Base-by-base conservation (phyloP, 2,329 filamentous ascomycete species). In the Alternaria rosae region DNA sequence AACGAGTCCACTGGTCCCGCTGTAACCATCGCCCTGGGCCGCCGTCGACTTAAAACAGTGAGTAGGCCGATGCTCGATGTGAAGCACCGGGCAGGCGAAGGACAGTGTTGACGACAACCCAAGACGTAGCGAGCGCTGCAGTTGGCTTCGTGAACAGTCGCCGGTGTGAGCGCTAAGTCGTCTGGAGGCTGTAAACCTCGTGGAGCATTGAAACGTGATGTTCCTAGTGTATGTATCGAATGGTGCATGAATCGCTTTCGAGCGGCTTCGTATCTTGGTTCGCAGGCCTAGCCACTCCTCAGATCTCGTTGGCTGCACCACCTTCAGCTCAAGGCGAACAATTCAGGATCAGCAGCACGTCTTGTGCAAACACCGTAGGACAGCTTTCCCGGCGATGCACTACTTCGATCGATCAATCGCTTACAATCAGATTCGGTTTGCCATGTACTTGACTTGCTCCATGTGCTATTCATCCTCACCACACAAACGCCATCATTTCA, bases 121-220 rank as follows among this genome's bases (percentile, higher is more conserved):
- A 47, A 57, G 63, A 62, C 63, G 66, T 64, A 71, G 67, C 64
- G 60, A 66, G 52, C 54, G 64, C 68, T 70, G 67, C 69, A 69
- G 61, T 68, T 73, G 73, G 70, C 70, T 72, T 76, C 65, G 67
- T 68, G 70, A 67, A 68, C 64, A 65, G 68, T 61, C 65, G 67
- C 70, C 69, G 69, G 67, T 66, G 70, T 74, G 70, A 73, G 70
- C 74, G 72, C 75, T 77, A 76, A 70, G 61, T 68, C 57, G 61
- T 63, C 59, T 61, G 61, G 62, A 71, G 63, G 68, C 64, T 68
- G 69, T 69, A 74, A 74, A 66, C 71, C 69, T 70, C 65, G 64
- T 69, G 66, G 64, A 60, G 57, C 57, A 69, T 70, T 68, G 68
- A 70, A 70, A 71, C 66, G 61, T 69, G 68, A 62, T 68, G 53